Conservation (phyloP, 371 early-diverging fungal genomes). For the Polyrhizophydium stewartii region DNA sequence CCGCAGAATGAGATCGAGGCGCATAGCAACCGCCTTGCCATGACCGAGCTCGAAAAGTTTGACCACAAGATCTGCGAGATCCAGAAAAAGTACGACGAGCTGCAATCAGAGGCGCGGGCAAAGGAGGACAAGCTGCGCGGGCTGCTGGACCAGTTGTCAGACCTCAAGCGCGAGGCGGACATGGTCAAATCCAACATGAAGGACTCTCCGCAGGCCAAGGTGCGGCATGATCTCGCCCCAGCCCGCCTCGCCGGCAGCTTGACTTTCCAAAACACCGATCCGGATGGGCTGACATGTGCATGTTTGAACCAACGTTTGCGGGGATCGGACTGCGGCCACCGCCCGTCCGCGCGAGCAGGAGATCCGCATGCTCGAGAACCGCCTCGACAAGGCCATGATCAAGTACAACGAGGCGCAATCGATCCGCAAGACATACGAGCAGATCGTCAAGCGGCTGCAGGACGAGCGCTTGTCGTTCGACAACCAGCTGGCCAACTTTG, state of each 20-base stretch:
- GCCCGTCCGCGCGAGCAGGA: slow-evolving; percentile 38
- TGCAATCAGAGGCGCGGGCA: slow-evolving; percentile 41
- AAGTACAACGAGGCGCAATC: slow-evolving; percentile 59
- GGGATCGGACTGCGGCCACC: too few species aligned
- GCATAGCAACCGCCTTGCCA: slow-evolving; percentile 22
- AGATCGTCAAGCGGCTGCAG: slow-evolving; percentile 49
- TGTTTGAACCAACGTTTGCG: too few species aligned
- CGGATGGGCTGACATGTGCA: too few species aligned
- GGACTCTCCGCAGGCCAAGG: slow-evolving; percentile 44
- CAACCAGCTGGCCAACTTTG: slow-evolving; percentile 47
- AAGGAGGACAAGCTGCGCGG: slow-evolving; percentile 37
- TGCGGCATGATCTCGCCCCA: slow-evolving; percentile 4
- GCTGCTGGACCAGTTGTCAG: slow-evolving; percentile 39
- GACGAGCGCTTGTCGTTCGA: slow-evolving; percentile 54
- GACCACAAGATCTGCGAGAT: slow-evolving; percentile 49
- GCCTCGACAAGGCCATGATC: slow-evolving; percentile 55
- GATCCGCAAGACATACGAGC: slow-evolving; percentile 53
- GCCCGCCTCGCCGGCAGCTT: neutral
- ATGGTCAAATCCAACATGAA: slow-evolving; percentile 37
- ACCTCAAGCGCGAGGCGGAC: slow-evolving; percentile 40
- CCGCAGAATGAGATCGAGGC: slow-evolving; percentile 24
- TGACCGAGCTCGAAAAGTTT: slow-evolving; percentile 47
- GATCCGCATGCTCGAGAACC: slow-evolving; percentile 49
- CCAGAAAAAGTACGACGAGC: slow-evolving; percentile 50
- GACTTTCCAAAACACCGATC: too few species aligned